Evolutionary conservation across 768 basidiomycete species (phyloP).

Genomic region (Lyophyllum decastes): DNA sequence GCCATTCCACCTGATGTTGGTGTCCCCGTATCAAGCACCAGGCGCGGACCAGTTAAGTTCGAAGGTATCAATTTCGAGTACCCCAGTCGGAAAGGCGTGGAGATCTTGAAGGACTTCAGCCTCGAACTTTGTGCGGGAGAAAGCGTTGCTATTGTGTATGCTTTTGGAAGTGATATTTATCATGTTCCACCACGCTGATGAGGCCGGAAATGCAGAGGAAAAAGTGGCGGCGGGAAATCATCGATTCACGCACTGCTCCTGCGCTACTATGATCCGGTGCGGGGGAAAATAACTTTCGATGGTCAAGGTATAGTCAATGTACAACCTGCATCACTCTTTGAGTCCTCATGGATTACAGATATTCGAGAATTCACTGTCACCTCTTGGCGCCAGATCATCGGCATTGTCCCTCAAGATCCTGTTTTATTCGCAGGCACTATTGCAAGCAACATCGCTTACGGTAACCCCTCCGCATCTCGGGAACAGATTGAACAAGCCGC

Average conservation of each 20-base stretch:
- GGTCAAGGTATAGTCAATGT: conserved; percentile 64
- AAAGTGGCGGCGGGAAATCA: conserved; percentile 93
- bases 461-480: conserved; percentile 70
- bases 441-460: conserved; percentile 93
- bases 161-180: conserved; percentile 10
- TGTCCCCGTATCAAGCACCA: conserved; percentile 48
- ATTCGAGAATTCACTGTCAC: conserved; percentile 83
- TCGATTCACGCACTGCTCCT: conserved; percentile 86
- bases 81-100: conserved; percentile 79
- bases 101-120: conserved; percentile 81
- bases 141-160: conserved; percentile 91
- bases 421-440: conserved; percentile 92
- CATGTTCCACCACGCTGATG: conserved; percentile 3
- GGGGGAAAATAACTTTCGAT: conserved; percentile 81
- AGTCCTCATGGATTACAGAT: conserved; percentile 44
- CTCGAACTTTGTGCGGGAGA: conserved; percentile 82
- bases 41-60: conserved; percentile 75
- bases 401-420: conserved; percentile 95
- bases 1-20: conserved; percentile 71
- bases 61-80: conserved; percentile 88
- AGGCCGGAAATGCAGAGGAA: conserved; percentile 49
- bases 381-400: conserved; percentile 88
- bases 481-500: conserved; percentile 89
- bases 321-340: neutral
- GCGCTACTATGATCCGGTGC: conserved; percentile 87